Percentiles rank a stretch among this genome's conserved stretches.
Conservation (phyloP, 2,329 filamentous ascomycete genomes). For the Cercospora sp. region DNA sequence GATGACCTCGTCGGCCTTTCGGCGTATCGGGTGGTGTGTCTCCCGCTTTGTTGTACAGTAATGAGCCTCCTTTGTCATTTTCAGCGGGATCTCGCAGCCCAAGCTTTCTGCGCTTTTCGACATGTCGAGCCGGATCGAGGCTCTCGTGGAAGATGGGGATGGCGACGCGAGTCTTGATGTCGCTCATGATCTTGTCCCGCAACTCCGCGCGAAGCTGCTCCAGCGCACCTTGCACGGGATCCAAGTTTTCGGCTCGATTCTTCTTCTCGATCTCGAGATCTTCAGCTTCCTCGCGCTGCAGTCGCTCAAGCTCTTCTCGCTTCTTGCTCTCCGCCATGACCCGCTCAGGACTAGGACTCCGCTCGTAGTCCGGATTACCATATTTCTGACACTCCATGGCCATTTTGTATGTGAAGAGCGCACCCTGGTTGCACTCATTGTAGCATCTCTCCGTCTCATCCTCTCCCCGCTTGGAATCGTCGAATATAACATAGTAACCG, state of each 20-base stretch:
- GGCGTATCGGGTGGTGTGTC: constrained; percentile 68
- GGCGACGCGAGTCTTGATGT: constrained; percentile 85
- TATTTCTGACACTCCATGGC: constrained; percentile 79
- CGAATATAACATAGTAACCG: constrained; percentile 91
- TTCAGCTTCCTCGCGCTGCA: constrained; percentile 71
- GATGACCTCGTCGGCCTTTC: constrained; percentile 47
- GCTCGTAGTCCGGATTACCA: constrained; percentile 64
- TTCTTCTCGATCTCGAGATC: constrained; percentile 90
- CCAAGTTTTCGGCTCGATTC: constrained; percentile 80
- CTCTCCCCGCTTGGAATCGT: constrained; percentile 73
- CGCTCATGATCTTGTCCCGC: constrained; percentile 80
- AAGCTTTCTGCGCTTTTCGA: constrained; percentile 74
- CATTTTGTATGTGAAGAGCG: constrained; percentile 91
- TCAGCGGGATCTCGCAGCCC: constrained; percentile 68
- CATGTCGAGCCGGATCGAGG: constrained; percentile 78
- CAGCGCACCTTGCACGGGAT: constrained; percentile 83
- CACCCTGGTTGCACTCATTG: constrained; percentile 72
- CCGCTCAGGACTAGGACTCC: constrained; percentile 55
- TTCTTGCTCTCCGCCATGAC: constrained; percentile 53
- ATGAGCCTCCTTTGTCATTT: constrained; percentile 56
- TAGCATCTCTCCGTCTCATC: constrained; percentile 80
- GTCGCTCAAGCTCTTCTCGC: constrained; percentile 66
- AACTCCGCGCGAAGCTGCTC: constrained; percentile 78
- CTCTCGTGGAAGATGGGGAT: constrained; percentile 77
- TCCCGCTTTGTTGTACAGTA: constrained; percentile 51